Base-by-base conservation (phyloP, 805 yeast genomes). In the Candida gorgasii region DNA sequence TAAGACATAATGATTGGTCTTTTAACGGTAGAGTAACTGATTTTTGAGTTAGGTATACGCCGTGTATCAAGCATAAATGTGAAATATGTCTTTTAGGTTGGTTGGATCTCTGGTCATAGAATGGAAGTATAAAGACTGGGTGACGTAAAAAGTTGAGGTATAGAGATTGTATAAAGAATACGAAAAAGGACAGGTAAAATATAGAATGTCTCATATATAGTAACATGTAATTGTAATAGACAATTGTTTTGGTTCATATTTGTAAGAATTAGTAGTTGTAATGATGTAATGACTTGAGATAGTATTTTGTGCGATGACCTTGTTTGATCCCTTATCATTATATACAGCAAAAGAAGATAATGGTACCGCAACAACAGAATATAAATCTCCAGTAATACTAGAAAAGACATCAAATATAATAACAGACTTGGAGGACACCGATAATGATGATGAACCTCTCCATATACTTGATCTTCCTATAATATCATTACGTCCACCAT, bases 11-110 rank as follows among this genome's bases (percentile, higher is more conserved):
- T 13, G 63, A 63, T 39, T 93, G 95, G 79, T 84, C 97, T 7
- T 93, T 84, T 63, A 92, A 93, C 58, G 99, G 99, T 0, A 79
- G 98, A 59, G 97, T 89, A 22, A 92, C 98, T 1, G 99, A 93
- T 61, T 93, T 93, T 57, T 93, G 52, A 42, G n/a, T n/a, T n/a
- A n/a, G n/a, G n/a, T n/a, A n/a, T n/a, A n/a, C n/a, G 19, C 17
- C 5, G 6, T 7, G 9, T 20, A 20, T 20, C 24, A 6, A 20
- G 9, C 24, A 9, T 6, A 6, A 6, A 20, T 20, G 9, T 7
- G 24, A 20, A 20, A 20, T 20, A 9, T 20, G 8, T 9, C 24
- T 7, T 20, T 20, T 20, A 16, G 38, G 9, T 9, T n/a, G 24
- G 24, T 6, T 20, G 24, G 9, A 20, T 20, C 8, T 7, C 9